Evolutionary conservation across 1,139 yeast genomes (phyloP).

Genomic region (Suhomyces choctaworum): DNA sequence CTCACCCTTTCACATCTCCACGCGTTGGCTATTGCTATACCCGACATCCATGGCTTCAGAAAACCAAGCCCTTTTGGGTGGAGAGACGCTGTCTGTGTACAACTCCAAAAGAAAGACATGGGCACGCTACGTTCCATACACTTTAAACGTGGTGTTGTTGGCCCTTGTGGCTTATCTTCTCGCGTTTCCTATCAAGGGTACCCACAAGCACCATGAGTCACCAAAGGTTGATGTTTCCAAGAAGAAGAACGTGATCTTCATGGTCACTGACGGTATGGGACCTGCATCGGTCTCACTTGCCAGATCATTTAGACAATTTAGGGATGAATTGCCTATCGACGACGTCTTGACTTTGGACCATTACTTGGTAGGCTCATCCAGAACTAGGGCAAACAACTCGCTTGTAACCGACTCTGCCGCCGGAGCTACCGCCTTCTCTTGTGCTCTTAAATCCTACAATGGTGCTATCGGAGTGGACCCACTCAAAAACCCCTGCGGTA

Average conservation of each 20-base stretch:
- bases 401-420: slow-evolving; percentile 33
- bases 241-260: slow-evolving; percentile 27
- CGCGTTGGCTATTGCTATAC: too few relatives aligned
- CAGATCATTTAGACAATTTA: slow-evolving; percentile 25
- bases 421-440: slow-evolving; percentile 31
- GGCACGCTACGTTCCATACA: slow-evolving; percentile 5
- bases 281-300: slow-evolving; percentile 31
- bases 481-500: slow-evolving; percentile 26
- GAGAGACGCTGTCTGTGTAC: slow-evolving; percentile 10
- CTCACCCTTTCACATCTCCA: too few relatives aligned
- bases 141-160: slow-evolving; percentile 12
- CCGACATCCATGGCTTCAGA: slow-evolving; percentile 15
- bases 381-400: slow-evolving; percentile 26
- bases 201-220: neutral
- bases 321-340: slow-evolving; percentile 23
- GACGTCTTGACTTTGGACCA: slow-evolving; percentile 24
- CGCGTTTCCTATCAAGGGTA: slow-evolving; percentile 10
- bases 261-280: slow-evolving; percentile 35
- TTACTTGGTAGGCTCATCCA: slow-evolving; percentile 25
- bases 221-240: slow-evolving; percentile 13
- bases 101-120: slow-evolving; percentile 13
- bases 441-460: slow-evolving; percentile 29
- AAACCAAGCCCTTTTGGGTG: slow-evolving; percentile 20
- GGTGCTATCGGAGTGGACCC: slow-evolving; percentile 31
- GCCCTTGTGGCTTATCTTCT: slow-evolving; percentile 13